Evolutionary conservation across 2,329 filamentous ascomycete genomes (phyloP), one percentile per base, ranked within the genome.

Genomic region (Trichoderma sp.): DNA sequence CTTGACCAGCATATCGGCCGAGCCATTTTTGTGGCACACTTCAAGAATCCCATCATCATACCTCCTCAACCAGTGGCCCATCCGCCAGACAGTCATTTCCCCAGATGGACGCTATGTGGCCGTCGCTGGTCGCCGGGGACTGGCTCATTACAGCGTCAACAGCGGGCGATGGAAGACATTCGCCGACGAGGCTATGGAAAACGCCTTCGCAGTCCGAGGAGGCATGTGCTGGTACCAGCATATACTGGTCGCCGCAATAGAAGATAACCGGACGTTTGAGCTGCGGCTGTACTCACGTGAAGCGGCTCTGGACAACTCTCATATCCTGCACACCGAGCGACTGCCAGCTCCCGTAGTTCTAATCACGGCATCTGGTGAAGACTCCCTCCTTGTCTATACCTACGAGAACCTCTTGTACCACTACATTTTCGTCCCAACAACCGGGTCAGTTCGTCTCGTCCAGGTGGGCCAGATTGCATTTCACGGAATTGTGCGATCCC

Each of bases 181-280:
- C 77, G 86, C 90, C 58, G 93, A 94, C 73, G 86, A 89, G 29
- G 87, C 86, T 34, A 86, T 90, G 75, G 95, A 98, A 78, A 93
- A 94, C 73, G 92, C 94, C 70, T 99, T 99, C 76, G 89, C 93
- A 27, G 92, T 99, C 15, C 86, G 94, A 70, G 95, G 95, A 58
- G 95, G 95, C 7, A 97, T 99, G 94, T 98, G 94, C 77, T 99
- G 95, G 95, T 94, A 97, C 76, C 93, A 97, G 72, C 94, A 99
- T 79, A 92, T 98, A 35, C 84, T 99, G 19, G 92, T 98, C 67
- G 94, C 93, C 45, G 93, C 94, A 4, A 90, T 97, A n/a, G 95
- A 99, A 78, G 89, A 88, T 64, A 92, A 91, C 72, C 87, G 89
- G 71, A 89, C 89, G 25, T 93, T 93, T 74, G 91, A 97, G 81